A percentile compares a stretch with the other conserved stretches of the same genome.
Evolutionary conservation across 108 stramenopile species (phyloP).

Genomic region (Conticribra weissflogii): DNA sequence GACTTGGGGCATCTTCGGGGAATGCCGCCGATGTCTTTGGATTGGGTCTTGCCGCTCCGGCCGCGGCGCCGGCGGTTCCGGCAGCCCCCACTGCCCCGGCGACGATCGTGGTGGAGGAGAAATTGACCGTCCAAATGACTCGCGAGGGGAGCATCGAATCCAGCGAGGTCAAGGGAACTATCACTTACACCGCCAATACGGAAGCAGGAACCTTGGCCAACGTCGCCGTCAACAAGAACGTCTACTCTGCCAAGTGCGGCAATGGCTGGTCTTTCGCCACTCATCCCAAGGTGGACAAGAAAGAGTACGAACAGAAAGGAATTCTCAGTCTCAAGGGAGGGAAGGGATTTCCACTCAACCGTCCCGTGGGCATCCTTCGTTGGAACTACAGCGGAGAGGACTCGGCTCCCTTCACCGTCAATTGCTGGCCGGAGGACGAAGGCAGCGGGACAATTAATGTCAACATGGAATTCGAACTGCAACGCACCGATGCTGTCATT

Average conservation of each 20-base stretch:
- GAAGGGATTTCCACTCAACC: constrained; percentile 93
- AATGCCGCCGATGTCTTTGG: constrained; percentile 55
- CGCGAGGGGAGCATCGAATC: constrained; percentile 93
- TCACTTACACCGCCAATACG: constrained; percentile 96
- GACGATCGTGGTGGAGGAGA: constrained; percentile 90
- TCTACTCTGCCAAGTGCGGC: constrained; percentile 55
- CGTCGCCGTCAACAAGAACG: constrained; percentile 83
- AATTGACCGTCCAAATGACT: constrained; percentile 85
- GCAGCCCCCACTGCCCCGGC: constrained; percentile 89
- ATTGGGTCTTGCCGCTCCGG: constrained; percentile 49
- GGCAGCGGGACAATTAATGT: constrained; percentile 93
- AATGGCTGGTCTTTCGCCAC: constrained; percentile 89
- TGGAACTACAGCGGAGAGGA: constrained; percentile 91
- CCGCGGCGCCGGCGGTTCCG: constrained; percentile 56
- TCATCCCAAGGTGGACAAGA: constrained; percentile 98
- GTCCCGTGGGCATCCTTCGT: constrained; percentile 92
- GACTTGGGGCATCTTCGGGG: constrained; percentile 37
- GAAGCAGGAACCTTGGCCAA: constrained; percentile 88
- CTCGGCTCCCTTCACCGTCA: constrained; percentile 94
- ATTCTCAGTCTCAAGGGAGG: constrained; percentile 91
- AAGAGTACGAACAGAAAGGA: constrained; percentile 86
- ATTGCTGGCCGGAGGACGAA: constrained; percentile 99
- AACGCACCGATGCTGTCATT: constrained; percentile 75
- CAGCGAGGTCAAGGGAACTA: constrained; percentile 95
- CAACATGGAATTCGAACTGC: constrained; percentile 95